phyloP scores from a whole-genome alignment of 495 filamentous ascomycete genomes.

The Penicillium longicatenatum region DNA sequence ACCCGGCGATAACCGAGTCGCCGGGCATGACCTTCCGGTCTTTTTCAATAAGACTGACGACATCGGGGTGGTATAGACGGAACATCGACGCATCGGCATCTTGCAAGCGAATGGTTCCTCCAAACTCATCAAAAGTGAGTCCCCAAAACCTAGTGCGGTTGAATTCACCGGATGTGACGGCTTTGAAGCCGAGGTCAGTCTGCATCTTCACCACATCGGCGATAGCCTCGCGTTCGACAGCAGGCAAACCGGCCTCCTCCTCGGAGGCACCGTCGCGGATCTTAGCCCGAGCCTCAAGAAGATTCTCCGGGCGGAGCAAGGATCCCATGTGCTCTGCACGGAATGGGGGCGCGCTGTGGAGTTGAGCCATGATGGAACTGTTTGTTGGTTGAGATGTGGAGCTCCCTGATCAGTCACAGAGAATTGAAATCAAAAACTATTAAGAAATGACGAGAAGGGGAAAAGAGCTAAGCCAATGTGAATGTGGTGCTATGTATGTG shows the following conservation, averaged over 20 bases:
- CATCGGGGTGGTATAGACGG: conserved; percentile 69
- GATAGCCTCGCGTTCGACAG: conserved; percentile 61
- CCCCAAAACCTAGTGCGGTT: conserved; percentile 54
- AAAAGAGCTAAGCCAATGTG: neutral
- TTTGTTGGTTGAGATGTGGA: neutral
- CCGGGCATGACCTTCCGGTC: conserved; percentile 60
- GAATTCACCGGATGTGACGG: conserved; percentile 70
- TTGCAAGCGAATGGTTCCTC: conserved; percentile 44
- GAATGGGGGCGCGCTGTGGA: conserved; percentile 56
- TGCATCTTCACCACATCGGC: conserved; percentile 63
- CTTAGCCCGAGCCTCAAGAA: conserved; percentile 57
- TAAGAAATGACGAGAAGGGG: conserved; percentile 4
- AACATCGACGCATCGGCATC: conserved; percentile 59
- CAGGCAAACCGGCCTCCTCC: conserved; percentile 37
- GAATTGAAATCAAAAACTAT: neutral
- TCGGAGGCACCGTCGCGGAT: conserved; percentile 49
- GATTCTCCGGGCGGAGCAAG: conserved; percentile 61
- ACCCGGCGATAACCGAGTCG: conserved; percentile 65
- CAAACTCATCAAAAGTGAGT: conserved; percentile 67
- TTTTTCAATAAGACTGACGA: conserved; percentile 64
- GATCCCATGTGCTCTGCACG: conserved; percentile 75
- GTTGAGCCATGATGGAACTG: conserved; percentile 18
- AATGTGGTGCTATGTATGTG: conserved; percentile 11
- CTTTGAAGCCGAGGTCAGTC: conserved; percentile 60
- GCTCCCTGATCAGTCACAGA: neutral